phyloP scores from a whole-genome alignment of 805 yeast genomes.

The Metschnikowia kunwiensis region DNA sequence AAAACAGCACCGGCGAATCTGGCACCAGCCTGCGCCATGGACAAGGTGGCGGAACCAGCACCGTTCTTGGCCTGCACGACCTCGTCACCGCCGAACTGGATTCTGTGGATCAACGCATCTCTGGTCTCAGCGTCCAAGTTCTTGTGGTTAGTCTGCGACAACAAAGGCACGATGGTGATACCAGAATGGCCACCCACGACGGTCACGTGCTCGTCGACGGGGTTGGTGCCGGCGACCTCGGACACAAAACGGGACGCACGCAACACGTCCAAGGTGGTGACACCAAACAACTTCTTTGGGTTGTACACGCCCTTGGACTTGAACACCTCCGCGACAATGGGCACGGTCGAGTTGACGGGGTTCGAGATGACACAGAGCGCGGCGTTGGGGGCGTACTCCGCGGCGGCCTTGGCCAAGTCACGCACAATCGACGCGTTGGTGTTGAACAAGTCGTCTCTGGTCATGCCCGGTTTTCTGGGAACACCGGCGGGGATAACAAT shows the following conservation, averaged over 20 bases:
- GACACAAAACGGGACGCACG: constrained; percentile 84
- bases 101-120: constrained; percentile 74
- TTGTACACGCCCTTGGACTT: constrained; percentile 83
- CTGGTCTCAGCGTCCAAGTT: constrained; percentile 57
- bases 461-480: constrained; percentile 98
- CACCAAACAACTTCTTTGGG: constrained; percentile 92
- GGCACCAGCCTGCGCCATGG: constrained; percentile 92
- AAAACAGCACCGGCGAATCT: constrained; percentile 65
- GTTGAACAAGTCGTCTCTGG: constrained; percentile 94
- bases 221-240: constrained; percentile 68
- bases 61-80: constrained; percentile 92
- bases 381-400: constrained; percentile 81
- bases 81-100: constrained; percentile 96
- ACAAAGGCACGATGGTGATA: constrained; percentile 89
- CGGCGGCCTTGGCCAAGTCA: constrained; percentile 84
- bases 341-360: constrained; percentile 97
- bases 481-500: constrained; percentile 97
- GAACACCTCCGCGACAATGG: constrained; percentile 91
- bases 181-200: constrained; percentile 99
- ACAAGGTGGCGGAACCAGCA: constrained; percentile 89
- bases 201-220: constrained; percentile 70
- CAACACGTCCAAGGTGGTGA: constrained; percentile 88
- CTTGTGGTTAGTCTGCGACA: constrained; percentile 77
- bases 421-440: constrained; percentile 95
- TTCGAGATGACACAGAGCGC: constrained; percentile 79